Evolutionary conservation across 2,329 filamentous ascomycete genomes (phyloP), one percentile per base, ranked within the genome.

Genomic region (Colletotrichum spinosum): DNA sequence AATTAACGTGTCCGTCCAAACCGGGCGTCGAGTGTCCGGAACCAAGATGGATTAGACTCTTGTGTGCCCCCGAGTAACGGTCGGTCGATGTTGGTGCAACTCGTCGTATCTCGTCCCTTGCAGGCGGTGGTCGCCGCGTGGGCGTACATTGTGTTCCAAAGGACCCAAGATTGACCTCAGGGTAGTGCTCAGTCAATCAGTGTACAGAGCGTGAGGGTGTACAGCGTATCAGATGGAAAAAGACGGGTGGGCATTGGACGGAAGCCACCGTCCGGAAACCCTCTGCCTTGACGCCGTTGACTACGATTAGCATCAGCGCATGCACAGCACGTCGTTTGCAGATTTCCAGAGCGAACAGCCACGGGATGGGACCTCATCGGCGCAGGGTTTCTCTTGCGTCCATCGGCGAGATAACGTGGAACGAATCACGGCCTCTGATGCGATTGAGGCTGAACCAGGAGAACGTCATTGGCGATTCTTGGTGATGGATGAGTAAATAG

Each of bases 401-500:
- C 56, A 25, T 25, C 15, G 35, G 51, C 39, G 39, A 39, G 11
- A 48, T 51, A n/a, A 17, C 39, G 7, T 37, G n/a, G 38, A 42
- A 52, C 50, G 8, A 53, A 34, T 41, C 25, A 45, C 15, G 15
- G 11, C 48, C 17, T 55, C 5, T 8, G 39, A 42, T 38, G 57
- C 45, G 45, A 13, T 46, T 37, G 62, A 65, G 62, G 62, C 62
- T 46, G 57, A 65, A 55, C 41, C 57, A 33, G 52, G 39, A 48
- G 15, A 61, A 46, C 46, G 34, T 49, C 44, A 25, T 39, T 34
- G 13, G 8, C 10, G 37, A 9, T 25, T 34, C 11, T 8, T 25
- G 34, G 13, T 35, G 37, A 39, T 50, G n/a, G 45, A 41, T 50
- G 38, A 13, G 37, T 37, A 17, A 17, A 17, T 17, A 49, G 37